phyloP scores from a whole-genome alignment of 2,329 filamentous ascomycete genomes.

The Talaromyces atroroseus region DNA sequence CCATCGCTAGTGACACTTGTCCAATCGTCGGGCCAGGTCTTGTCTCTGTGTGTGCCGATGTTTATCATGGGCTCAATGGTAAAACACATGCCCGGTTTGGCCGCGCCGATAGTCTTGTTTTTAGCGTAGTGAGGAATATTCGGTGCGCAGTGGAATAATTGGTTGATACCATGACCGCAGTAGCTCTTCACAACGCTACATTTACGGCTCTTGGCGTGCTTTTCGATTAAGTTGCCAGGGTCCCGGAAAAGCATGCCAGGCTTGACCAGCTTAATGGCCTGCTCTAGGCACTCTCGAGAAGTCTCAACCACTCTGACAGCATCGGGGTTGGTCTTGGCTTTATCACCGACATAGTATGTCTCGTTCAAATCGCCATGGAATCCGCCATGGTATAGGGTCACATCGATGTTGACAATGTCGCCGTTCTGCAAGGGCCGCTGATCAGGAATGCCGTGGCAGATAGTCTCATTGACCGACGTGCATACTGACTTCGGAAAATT shows the following conservation, averaged over 20 bases:
- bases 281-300: slow-evolving; percentile 80
- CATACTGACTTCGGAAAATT: slow-evolving; percentile 97
- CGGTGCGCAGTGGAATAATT: slow-evolving; percentile 85
- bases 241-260: slow-evolving; percentile 89
- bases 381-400: slow-evolving; percentile 87
- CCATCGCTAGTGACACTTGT: slow-evolving; percentile 91
- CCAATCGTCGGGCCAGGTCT: slow-evolving; percentile 99
- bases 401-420: slow-evolving; percentile 95
- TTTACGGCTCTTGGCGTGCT: slow-evolving; percentile 75
- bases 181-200: slow-evolving; percentile 95
- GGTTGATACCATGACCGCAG: slow-evolving; percentile 92
- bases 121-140: slow-evolving; percentile 97
- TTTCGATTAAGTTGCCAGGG: slow-evolving; percentile 91
- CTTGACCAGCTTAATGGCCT: slow-evolving; percentile 86
- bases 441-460: slow-evolving; percentile 97
- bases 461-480: slow-evolving; percentile 93
- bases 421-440: slow-evolving; percentile 80
- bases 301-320: slow-evolving; percentile 86
- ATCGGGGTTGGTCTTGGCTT: slow-evolving; percentile 75
- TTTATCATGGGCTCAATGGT: slow-evolving; percentile 99
- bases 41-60: slow-evolving; percentile 80
- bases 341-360: slow-evolving; percentile 95
- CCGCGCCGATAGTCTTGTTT: slow-evolving; percentile 93
- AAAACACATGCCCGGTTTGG: slow-evolving; percentile 96
- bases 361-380: slow-evolving; percentile 97